Percentiles rank a stretch among this genome's conserved stretches.
Conservation (phyloP, 345 rosid species). For the Triadica sebifera region DNA sequence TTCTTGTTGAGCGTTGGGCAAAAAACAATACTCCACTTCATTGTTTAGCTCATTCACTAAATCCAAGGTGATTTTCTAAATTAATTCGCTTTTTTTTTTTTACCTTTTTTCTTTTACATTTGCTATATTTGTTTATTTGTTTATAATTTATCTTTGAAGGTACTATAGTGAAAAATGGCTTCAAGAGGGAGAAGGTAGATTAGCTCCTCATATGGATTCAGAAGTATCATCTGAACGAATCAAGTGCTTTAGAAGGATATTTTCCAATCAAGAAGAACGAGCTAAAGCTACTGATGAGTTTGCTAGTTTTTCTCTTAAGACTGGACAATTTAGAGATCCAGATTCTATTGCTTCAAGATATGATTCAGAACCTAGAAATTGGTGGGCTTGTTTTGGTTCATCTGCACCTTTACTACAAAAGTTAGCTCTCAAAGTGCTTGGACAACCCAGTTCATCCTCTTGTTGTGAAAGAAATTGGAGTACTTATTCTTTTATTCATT, state of each 20-base stretch:
- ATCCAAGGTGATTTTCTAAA: too few species aligned
- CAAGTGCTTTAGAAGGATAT: background rate
- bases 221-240: background rate
- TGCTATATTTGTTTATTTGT: too few species aligned
- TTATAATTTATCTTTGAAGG: background rate
- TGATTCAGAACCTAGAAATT: background rate
- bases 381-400: slow-evolving; percentile 1
- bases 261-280: background rate
- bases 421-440: background rate
- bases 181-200: background rate
- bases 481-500: background rate
- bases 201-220: background rate
- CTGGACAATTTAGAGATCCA: background rate
- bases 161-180: background rate
- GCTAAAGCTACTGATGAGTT: background rate
- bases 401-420: background rate
- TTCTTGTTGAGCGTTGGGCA: too few species aligned
- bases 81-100: background rate
- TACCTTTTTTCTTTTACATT: too few species aligned
- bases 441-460: background rate
- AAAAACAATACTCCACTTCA: too few species aligned
- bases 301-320: slow-evolving; percentile 2
- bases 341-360: background rate
- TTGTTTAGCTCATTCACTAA: too few species aligned
- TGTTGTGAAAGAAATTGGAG: background rate